Base-by-base conservation (phyloP, 116 monocot genomes). In the Posidonia oceanica region DNA sequence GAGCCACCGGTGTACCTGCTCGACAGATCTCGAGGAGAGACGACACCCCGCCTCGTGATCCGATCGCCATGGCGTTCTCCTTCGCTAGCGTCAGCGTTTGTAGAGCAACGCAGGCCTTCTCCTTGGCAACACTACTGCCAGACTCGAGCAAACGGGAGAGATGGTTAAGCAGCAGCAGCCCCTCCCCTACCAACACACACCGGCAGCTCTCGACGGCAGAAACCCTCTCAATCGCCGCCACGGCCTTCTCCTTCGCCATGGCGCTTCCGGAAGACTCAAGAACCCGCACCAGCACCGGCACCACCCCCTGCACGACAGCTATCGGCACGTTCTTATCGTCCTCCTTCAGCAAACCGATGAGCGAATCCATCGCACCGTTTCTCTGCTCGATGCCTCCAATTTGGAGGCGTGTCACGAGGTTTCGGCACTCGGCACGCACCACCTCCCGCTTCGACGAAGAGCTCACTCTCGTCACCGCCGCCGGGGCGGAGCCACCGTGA, bases 141-240 rank as follows among this genome's bases (percentile, higher is more conserved):
- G 85, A 80, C 17, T 82, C 88, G 20, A 92, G 69, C 14, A 76
- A 52, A 17, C 92, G 81, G 6, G 69, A 54, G 22, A 92, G 76
- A 56, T 80, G 88, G 65, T 71, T 71, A 5, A 92, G 74, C 54
- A 92, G 80, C 10, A 69, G 21, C 18, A 70, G 10, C 14, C 76
- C 88, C 68, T 88, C 92, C 4, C 75, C 73, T 38, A 44, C 59
- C 39, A 92, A 74, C 13, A 74, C 76, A 39, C 74, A 70, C 41
- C 82, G 81, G 74, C 86, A 91, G 71, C 81, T 77, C 69, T 85
- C 81, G 15, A 85, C 82, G 48, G 79, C 52, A 14, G 85, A 74
- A 51, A 91, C 14, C 67, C 77, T 76, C 0, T 87, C 76, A 42
- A 92, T 63, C 22, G 75, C 82, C 66, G 71, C 72, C 61, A 81